Percentiles rank a stretch among this genome's conserved stretches.
These are phyloP conservation scores for Ophiostoma perfectum DNA, from an alignment of 2,329 filamentous ascomycete species.

Conservation along the genomic window DNA sequence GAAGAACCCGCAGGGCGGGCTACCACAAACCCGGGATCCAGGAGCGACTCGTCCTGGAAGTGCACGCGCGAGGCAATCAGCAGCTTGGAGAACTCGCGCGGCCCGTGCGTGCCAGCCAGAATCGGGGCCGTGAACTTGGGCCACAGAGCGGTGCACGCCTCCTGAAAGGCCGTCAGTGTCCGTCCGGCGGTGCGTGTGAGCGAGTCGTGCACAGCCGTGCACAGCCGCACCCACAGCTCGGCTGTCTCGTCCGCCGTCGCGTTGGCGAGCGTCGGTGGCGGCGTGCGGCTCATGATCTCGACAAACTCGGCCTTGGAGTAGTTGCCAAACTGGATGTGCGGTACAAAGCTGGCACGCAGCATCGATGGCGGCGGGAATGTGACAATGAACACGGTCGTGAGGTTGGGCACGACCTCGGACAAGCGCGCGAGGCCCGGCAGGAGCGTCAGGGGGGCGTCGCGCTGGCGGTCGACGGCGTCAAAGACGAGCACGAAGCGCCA, in stretches of 20 bases:
- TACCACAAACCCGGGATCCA: conserved; percentile 58
- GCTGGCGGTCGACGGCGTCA: conserved; percentile 79
- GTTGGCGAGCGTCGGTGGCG: conserved; percentile 43
- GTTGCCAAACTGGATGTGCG: conserved; percentile 75
- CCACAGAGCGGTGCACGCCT: conserved; percentile 73
- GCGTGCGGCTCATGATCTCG: conserved; percentile 61
- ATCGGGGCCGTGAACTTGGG: conserved; percentile 76
- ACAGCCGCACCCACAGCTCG: conserved; percentile 76
- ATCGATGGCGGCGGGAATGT: conserved; percentile 64
- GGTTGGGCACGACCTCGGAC: conserved; percentile 71
- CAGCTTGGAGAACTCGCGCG: conserved; percentile 78
- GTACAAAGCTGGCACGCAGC: conserved; percentile 63
- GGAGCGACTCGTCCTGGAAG: conserved; percentile 66
- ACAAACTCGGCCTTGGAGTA: conserved; percentile 79
- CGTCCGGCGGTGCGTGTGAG: conserved; percentile 74
- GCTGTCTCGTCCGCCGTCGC: conserved; percentile 48
- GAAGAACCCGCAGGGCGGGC: not conserved
- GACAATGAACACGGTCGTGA: conserved; percentile 73
- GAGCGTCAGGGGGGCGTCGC: conserved; percentile 72
- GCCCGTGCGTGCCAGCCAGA: conserved; percentile 62
- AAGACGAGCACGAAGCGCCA: conserved; percentile 75
- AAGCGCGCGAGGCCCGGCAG: conserved; percentile 75
- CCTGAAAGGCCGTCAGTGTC: conserved; percentile 67
- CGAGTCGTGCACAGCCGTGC: conserved; percentile 79
- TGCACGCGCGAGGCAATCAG: conserved; percentile 64